Evolutionary conservation across 768 basidiomycete species (phyloP).

Genomic region (Naganishia kalamii): DNA sequence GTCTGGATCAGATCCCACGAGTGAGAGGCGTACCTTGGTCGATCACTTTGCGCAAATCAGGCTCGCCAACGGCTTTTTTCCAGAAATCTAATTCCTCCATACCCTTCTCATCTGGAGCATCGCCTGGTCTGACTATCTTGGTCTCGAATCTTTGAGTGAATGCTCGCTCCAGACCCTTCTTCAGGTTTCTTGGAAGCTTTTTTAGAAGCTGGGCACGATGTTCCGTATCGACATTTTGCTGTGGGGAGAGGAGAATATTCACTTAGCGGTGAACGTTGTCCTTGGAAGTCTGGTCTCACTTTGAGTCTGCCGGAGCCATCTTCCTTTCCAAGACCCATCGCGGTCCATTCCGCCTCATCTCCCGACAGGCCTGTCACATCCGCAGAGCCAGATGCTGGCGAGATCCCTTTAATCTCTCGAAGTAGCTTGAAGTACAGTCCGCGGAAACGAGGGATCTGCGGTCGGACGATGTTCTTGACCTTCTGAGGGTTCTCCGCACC

Average conservation of each 20-base stretch:
- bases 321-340: not conserved
- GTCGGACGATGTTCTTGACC: constrained; percentile 83
- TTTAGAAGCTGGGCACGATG: constrained; percentile 67
- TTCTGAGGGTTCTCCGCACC: constrained; percentile 92
- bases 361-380: not conserved
- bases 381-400: not conserved
- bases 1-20: not conserved
- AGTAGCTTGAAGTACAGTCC: constrained; percentile 63
- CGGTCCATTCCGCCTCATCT: not conserved
- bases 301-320: not conserved
- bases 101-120: constrained; percentile 3
- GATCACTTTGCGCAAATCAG: constrained; percentile 53
- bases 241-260: not conserved
- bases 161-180: constrained; percentile 41
- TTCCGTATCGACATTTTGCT: constrained; percentile 66
- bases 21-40: constrained; percentile 32
- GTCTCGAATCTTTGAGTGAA: constrained; percentile 17
- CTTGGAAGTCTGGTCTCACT: not conserved
- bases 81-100: constrained; percentile 63
- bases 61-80: constrained; percentile 58
- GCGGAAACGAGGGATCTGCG: constrained; percentile 70
- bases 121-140: constrained; percentile 5
- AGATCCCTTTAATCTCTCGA: constrained; percentile 52
- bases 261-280: not conserved
- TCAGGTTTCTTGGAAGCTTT: constrained; percentile 68